A percentile compares a stretch with the other conserved stretches of the same genome.
Evolutionary conservation across 352 stramenopile species (phyloP).

Genomic region (Phytophthora aleatoria): DNA sequence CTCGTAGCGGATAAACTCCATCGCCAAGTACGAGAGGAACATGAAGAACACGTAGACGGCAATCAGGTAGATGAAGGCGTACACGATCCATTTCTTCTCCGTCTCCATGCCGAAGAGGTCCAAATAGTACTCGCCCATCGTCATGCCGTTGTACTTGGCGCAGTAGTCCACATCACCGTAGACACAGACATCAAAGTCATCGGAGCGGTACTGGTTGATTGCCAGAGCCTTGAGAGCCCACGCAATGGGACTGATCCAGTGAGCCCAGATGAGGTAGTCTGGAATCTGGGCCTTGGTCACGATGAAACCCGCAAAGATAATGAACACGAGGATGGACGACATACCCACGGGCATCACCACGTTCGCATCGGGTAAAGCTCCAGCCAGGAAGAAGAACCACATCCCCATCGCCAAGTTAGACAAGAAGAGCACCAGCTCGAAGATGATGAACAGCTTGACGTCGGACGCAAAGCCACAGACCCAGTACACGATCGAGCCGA

Average conservation of each 20-base stretch:
- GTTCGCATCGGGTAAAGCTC: conserved; percentile 4
- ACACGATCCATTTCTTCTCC: conserved; percentile 14
- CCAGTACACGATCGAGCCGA: conserved; percentile 18
- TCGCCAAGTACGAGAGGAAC: conserved; percentile 18
- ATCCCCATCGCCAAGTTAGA: conserved; percentile 2
- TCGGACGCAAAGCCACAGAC: conserved; percentile 12
- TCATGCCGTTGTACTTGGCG: conserved; percentile 14
- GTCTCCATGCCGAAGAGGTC: neutral
- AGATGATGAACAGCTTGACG: neutral
- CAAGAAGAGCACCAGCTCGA: conserved; percentile 9
- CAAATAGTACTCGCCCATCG: neutral
- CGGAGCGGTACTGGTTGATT: conserved; percentile 37
- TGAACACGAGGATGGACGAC: conserved; percentile 24
- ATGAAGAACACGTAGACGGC: conserved; percentile 19
- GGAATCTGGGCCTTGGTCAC: conserved; percentile 29
- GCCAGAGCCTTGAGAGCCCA: conserved; percentile 39
- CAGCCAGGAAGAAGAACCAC: too few species aligned
- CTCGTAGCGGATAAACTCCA: conserved; percentile 20
- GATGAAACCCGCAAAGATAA: conserved; percentile 37
- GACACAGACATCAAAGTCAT: conserved; percentile 26
- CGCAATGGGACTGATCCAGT: conserved; percentile 25
- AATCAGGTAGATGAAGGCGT: conserved; percentile 15
- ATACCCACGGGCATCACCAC: conserved; percentile 15
- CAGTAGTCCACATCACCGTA: conserved; percentile 27
- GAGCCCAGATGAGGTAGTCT: conserved; percentile 30